Conservation (phyloP, 164 flowering plant species). For the Berberis vulgaris region DNA sequence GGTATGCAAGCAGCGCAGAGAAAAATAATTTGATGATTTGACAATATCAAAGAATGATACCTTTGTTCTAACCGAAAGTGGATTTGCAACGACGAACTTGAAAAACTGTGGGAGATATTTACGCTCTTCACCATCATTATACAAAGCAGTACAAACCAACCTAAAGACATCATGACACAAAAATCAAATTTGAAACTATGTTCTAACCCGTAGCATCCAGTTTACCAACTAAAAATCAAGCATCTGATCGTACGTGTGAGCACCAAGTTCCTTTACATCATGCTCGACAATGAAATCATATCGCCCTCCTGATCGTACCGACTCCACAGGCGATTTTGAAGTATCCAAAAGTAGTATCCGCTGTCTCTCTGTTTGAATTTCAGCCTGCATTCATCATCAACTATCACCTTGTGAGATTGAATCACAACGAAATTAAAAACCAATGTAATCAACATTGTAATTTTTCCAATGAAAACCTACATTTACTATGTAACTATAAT, state of each 20-base stretch:
- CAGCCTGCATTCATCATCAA: slow-evolving; percentile 51
- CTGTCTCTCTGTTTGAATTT: slow-evolving; percentile 94
- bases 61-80: slow-evolving; percentile 97
- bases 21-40: not conserved
- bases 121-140: slow-evolving; percentile 88
- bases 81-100: slow-evolving; percentile 92
- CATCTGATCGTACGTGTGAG: slow-evolving; percentile 61
- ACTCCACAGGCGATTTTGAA: slow-evolving; percentile 84
- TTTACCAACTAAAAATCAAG: not conserved
- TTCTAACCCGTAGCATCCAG: not conserved
- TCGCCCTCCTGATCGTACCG: slow-evolving; percentile 90
- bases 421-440: not conserved
- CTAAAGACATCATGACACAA: slow-evolving; percentile 26
- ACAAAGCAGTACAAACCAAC: slow-evolving; percentile 86
- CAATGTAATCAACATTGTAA: not conserved
- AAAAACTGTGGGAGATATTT: slow-evolving; percentile 97
- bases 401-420: not conserved
- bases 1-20: not conserved
- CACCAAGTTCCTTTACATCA: slow-evolving; percentile 96
- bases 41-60: slow-evolving; percentile 23
- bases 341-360: slow-evolving; percentile 81
- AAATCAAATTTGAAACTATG: not conserved
- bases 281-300: slow-evolving; percentile 98
- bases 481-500: too few relatives aligned
- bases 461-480: not conserved